Percentiles rank a stretch among this genome's conserved stretches.
Evolutionary conservation across 192 early-diverging fungal genomes (phyloP).

Genomic region (Coemansia sp.): DNA sequence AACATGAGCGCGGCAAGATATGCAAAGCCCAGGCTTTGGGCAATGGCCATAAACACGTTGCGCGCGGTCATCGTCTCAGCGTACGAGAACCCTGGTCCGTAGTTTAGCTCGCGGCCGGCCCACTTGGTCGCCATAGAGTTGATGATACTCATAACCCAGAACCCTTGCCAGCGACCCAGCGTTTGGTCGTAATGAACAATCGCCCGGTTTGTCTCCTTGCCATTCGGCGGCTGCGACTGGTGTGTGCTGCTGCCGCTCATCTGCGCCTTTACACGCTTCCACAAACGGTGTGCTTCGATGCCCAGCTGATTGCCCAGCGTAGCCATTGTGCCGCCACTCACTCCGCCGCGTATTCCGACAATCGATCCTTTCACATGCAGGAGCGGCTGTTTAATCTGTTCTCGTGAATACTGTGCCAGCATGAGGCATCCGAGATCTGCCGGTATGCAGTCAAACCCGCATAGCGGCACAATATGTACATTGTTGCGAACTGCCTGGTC

Average conservation of each 20-base stretch:
- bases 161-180: constrained; percentile 51
- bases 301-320: constrained; percentile 32
- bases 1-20: constrained; percentile 33
- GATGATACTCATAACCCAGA: constrained; percentile 49
- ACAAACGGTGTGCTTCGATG: constrained; percentile 5
- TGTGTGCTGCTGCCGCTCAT: not conserved
- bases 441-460: constrained; percentile 92
- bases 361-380: constrained; percentile 67
- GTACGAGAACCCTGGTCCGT: constrained; percentile 63
- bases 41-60: constrained; percentile 52
- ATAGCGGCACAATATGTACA: constrained; percentile 74
- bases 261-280: not conserved
- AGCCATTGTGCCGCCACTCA: constrained; percentile 70
- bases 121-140: constrained; percentile 28
- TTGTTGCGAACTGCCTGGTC: constrained; percentile 63
- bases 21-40: constrained; percentile 45
- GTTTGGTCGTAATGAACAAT: constrained; percentile 46
- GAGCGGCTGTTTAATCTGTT: constrained; percentile 53
- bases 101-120: constrained; percentile 36
- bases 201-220: constrained; percentile 13
- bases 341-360: constrained; percentile 54
- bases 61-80: constrained; percentile 60
- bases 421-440: constrained; percentile 82
- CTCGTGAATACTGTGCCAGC: constrained; percentile 60
- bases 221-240: not conserved